Evolutionary conservation across 176 grass and related monocot species (phyloP).

Genomic region (Zoysia japonica): DNA sequence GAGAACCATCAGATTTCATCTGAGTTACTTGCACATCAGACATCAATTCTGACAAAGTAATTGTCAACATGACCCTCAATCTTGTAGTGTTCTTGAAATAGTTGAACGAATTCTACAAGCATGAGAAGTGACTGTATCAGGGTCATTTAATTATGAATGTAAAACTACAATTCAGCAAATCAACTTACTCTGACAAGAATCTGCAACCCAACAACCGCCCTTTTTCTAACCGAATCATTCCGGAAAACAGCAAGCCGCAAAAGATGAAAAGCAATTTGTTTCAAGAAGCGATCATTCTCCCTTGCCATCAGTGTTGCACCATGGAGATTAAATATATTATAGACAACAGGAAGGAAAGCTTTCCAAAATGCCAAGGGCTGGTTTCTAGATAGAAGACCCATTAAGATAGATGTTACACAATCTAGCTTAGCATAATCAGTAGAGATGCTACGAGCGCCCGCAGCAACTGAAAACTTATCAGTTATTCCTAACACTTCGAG

Average conservation of each 20-base stretch:
- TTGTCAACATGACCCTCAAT: constrained; percentile 96
- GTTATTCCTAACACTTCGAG: constrained; percentile 90
- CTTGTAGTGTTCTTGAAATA: constrained; percentile 92
- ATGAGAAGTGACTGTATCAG: constrained; percentile 50
- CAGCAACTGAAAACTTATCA: constrained; percentile 88
- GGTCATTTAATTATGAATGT: constrained; percentile 16
- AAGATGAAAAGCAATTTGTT: constrained; percentile 98
- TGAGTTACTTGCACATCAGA: constrained; percentile 98
- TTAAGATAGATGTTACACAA: constrained; percentile 85
- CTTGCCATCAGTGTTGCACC: constrained; percentile 90
- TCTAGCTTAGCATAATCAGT: constrained; percentile 95
- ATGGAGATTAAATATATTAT: constrained; percentile 87
- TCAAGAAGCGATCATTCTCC: constrained; percentile 99
- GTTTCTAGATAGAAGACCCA: constrained; percentile 82
- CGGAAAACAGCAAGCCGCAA: constrained; percentile 90
- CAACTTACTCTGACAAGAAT: constrained; percentile 92
- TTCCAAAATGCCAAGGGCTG: constrained; percentile 93
- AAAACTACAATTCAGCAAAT: constrained; percentile 38
- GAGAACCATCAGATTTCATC: constrained; percentile 91
- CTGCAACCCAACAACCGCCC: constrained; percentile 83
- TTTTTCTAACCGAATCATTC: constrained; percentile 84
- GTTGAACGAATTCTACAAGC: constrained; percentile 81
- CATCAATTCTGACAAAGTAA: constrained; percentile 95
- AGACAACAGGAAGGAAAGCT: constrained; percentile 77
- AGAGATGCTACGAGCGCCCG: constrained; percentile 73